Evolutionary conservation across 2,329 filamentous ascomycete genomes (phyloP), one percentile per base, ranked within the genome.

Genomic region (Sclerotinia sclerotiorum): DNA sequence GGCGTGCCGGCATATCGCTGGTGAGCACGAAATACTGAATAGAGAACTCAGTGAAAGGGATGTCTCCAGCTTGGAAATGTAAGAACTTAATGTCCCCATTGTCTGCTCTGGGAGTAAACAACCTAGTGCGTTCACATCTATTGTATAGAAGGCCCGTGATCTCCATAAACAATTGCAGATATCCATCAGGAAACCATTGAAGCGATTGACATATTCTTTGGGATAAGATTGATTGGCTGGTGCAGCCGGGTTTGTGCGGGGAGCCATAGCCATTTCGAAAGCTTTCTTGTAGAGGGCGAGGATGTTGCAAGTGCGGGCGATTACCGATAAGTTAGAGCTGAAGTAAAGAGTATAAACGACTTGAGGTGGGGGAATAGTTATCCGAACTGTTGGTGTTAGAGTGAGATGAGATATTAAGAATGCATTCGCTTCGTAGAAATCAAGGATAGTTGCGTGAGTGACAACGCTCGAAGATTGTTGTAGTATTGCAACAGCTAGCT

Each of bases 131-230:
- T 88, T 87, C n/a, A 84, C 80, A 72, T 94, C 91, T 1, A 82
- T 81, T 17, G 81, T 80, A 69, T 87, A 87, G 69, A 96, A 89
- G 0, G 90, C 92, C 17, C 89, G 86, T 29, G 87, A 86, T 11
- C 92, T 86, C 92, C 92, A 96, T 58, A 95, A 78, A 63, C 91
- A 87, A 76, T 96, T 96, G 81, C 92, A 94, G 44, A 93, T 85
- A 76, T 97, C 93, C 87, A 95, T 94, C 44, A 96, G 84, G 77
- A 90, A 93, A 29, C 90, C 90, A 77, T 97, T 97, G 80, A 95
- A 94, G 32, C 84, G 80, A 71, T 87, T 86, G 52, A 93, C 85
- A 68, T 90, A 86, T 44, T 82, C 79, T 54, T 85, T 82, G 39
- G 87, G 82, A 70, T 89, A 90, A 15, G 80, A 77, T 24, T 72